Base-by-base conservation (phyloP, 345 rosid species). In the Eucalyptus polyanthemos region DNA sequence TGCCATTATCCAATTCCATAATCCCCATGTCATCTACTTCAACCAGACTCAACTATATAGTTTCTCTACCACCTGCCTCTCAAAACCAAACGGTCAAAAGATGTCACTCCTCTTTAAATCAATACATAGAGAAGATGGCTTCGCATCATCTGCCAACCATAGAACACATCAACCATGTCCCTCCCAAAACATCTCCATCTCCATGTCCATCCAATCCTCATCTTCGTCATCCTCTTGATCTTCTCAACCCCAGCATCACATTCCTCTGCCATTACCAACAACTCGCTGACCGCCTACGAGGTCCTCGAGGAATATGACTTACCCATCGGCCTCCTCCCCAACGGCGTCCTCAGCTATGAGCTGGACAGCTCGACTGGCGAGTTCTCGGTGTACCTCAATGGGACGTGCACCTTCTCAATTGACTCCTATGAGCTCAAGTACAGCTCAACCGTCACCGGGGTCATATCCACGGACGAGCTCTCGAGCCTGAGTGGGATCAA, bases 351-450 rank as follows among this genome's bases (percentile, higher is more conserved):
- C 5, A 40, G 95, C 90, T 93, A 94, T 88, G 88, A 92, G 40
- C 86, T 92, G n/a, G 90, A 94, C 90, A 56, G 8, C 21, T 89
- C 92, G 27, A 93, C 95, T 0, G 96, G 95, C 11, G 86, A 92
- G 60, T 94, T 94, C 92, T 53, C 93, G 0, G 91, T 49, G 4
- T 83, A 89, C 86, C 86, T 94, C 40, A 93, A 93, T 31, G 91
- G 89, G 12, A 50, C 88, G 51, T 95, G 96, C 87, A 91, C 72
- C 3, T 94, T 90, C 91, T 76, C 92, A 4, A 47, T 94, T 14
- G 94, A 92, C 27, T 93, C 93, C 13, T 94, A 95, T 27, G 47
- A 92, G 87, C 93, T 95, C 91, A 92, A 92, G 90, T 94, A 93
- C 94, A 89, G 87, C 80, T 65, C 93, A 49, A 91, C 91, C 1